phyloP scores from a whole-genome alignment of 2,329 filamentous ascomycete genomes.

The Cercospora zeae-maydis region DNA sequence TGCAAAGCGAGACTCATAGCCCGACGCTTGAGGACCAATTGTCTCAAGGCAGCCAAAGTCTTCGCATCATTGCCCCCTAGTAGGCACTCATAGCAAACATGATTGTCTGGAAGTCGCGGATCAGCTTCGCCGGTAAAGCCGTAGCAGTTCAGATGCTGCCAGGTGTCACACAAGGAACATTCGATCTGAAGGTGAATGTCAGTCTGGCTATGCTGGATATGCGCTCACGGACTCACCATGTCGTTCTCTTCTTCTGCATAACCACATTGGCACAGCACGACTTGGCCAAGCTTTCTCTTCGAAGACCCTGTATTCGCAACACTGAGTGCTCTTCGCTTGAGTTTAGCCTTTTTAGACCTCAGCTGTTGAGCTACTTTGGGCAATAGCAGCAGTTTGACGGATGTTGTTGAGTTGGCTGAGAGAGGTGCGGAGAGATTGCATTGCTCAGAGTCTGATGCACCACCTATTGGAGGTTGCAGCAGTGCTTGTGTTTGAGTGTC shows the following conservation, averaged over 20 bases:
- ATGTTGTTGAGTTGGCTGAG: background rate
- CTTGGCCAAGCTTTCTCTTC: conserved; percentile 16
- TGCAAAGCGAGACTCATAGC: conserved; percentile 25
- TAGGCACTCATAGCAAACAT: conserved; percentile 49
- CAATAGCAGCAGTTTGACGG: conserved; percentile 14
- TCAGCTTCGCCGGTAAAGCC: conserved; percentile 42
- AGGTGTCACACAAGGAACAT: conserved; percentile 45
- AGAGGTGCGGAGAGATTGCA: background rate
- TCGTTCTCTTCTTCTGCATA: conserved; percentile 38
- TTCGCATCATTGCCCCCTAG: conserved; percentile 24
- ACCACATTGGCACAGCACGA: conserved; percentile 44
- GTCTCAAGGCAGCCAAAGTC: conserved; percentile 17
- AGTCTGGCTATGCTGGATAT: background rate
- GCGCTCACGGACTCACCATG: conserved; percentile 39
- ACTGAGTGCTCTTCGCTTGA: conserved; percentile 18
- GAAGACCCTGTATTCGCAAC: conserved; percentile 14
- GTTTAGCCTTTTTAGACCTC: conserved; percentile 8
- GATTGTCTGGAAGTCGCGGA: conserved; percentile 39
- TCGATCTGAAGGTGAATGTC: conserved; percentile 36
- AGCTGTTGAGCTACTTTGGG: conserved; percentile 16
- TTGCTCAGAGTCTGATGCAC: background rate
- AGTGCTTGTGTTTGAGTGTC: conserved; percentile 32
- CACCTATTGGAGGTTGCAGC: background rate
- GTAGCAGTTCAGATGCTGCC: conserved; percentile 49
- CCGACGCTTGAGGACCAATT: conserved; percentile 28